Percentiles rank a stretch among this genome's conserved stretches.
Conservation (phyloP, 148 eudicot genomes). For the Camellia japonica region DNA sequence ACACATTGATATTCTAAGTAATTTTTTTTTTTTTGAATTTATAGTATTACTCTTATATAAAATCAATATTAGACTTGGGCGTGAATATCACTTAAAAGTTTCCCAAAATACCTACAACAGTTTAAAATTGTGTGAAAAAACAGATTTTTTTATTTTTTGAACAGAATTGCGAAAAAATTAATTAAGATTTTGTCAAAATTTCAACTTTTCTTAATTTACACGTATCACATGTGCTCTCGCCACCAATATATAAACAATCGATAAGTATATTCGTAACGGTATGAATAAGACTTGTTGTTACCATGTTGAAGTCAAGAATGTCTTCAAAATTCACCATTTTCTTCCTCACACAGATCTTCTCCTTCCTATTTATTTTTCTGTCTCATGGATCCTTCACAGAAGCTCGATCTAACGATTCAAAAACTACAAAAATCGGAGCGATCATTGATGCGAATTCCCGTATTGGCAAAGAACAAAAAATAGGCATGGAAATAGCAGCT, state of each 20-base stretch:
- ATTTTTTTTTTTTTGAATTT: no score
- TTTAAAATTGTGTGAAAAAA: no score
- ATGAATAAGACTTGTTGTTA: background rate
- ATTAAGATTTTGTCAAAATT: no score
- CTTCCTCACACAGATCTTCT: background rate
- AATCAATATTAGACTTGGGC: no score
- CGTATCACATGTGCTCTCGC: background rate
- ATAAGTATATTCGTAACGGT: background rate
- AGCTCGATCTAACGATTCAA: background rate
- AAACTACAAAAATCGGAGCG: conserved; percentile 7
- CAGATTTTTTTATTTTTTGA: no score
- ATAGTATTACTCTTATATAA: no score
- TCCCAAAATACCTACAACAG: no score
- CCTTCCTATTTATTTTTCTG: background rate
- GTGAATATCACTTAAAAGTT: no score
- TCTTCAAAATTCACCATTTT: background rate
- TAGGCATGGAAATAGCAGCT: conserved; percentile 18
- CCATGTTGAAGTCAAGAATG: background rate
- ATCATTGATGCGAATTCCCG: conserved; percentile 9
- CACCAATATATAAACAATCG: background rate
- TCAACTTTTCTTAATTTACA: background rate
- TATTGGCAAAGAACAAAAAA: conserved; percentile 20
- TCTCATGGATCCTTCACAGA: conserved; percentile 5
- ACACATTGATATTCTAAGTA: no score
- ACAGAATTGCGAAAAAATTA: no score